Conservation (phyloP, 768 basidiomycete species). For the Strobilomyces dryophilus region DNA sequence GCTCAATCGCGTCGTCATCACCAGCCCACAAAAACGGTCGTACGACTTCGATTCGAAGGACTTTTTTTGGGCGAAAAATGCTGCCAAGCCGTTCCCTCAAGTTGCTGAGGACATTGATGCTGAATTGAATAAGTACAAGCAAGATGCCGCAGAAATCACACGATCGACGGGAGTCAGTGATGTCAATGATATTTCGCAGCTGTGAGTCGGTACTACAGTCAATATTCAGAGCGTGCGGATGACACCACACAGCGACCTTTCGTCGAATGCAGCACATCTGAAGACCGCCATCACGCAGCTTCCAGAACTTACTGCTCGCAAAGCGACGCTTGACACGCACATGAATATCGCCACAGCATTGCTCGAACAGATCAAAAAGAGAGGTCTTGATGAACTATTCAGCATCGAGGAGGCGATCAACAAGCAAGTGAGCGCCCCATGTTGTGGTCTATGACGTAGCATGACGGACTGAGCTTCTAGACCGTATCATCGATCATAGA, state of each 20-base stretch:
- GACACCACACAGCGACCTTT: slow-evolving; percentile 57
- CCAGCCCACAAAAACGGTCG: slow-evolving; percentile 67
- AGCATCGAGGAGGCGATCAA: slow-evolving; percentile 89
- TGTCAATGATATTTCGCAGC: slow-evolving; percentile 89
- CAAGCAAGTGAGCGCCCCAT: slow-evolving; percentile 58
- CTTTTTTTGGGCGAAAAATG: slow-evolving; percentile 98
- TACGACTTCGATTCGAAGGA: slow-evolving; percentile 98
- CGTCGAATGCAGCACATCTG: slow-evolving; percentile 88
- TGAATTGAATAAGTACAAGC: slow-evolving; percentile 89
- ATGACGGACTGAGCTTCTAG: slow-evolving; percentile 33
- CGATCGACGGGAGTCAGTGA: slow-evolving; percentile 94
- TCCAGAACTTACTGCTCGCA: slow-evolving; percentile 94
- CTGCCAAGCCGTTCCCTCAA: slow-evolving; percentile 94
- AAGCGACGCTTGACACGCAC: slow-evolving; percentile 94
- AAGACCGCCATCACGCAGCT: slow-evolving; percentile 97
- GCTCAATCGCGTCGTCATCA: slow-evolving; percentile 88
- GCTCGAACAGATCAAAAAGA: slow-evolving; percentile 90
- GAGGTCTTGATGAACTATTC: slow-evolving; percentile 95
- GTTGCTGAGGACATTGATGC: slow-evolving; percentile 96
- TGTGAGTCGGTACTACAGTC: slow-evolving; percentile 48
- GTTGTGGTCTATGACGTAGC: background rate
- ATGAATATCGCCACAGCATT: slow-evolving; percentile 99
- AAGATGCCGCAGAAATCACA: slow-evolving; percentile 96
- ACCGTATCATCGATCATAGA: slow-evolving; percentile 79
- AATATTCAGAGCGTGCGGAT: slow-evolving; percentile 2